phyloP scores from a whole-genome alignment of 176 grass and related monocot genomes.

The Pontederia paniculata region DNA sequence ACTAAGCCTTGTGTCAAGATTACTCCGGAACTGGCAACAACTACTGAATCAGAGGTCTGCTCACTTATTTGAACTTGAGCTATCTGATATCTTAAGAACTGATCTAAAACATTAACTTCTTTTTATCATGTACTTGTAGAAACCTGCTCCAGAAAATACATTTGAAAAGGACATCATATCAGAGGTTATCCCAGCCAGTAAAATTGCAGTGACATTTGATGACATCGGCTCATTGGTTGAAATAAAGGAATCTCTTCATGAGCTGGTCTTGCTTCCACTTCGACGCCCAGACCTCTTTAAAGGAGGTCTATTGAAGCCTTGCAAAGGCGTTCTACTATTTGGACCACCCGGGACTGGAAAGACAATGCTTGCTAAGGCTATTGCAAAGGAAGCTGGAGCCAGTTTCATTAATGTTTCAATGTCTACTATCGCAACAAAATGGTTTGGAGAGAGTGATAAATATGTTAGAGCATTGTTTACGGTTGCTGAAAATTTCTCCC shows the following conservation, averaged over 20 bases:
- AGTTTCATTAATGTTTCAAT: slow-evolving; percentile 97
- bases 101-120: not conserved
- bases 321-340: slow-evolving; percentile 74
- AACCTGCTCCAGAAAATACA: slow-evolving; percentile 77
- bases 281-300: slow-evolving; percentile 83
- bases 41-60: slow-evolving; percentile 42
- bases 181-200: slow-evolving; percentile 77
- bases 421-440: slow-evolving; percentile 95
- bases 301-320: slow-evolving; percentile 89
- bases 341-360: slow-evolving; percentile 96
- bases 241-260: slow-evolving; percentile 95
- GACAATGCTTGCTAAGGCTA: slow-evolving; percentile 98
- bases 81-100: slow-evolving; percentile 15
- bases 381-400: slow-evolving; percentile 88
- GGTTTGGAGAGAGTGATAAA: slow-evolving; percentile 98
- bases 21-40: slow-evolving; percentile 66
- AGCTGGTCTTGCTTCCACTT: slow-evolving; percentile 96
- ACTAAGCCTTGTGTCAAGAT: slow-evolving; percentile 50
- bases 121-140: slow-evolving; percentile 30
- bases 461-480: slow-evolving; percentile 89
- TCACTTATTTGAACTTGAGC: slow-evolving; percentile 9
- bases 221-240: slow-evolving; percentile 88
- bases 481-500: slow-evolving; percentile 78
- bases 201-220: slow-evolving; percentile 91
- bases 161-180: slow-evolving; percentile 91